Evolutionary conservation across 768 basidiomycete species (phyloP), one percentile per base, ranked within the genome.

Genomic region (Udeniomyces megalosporus): DNA sequence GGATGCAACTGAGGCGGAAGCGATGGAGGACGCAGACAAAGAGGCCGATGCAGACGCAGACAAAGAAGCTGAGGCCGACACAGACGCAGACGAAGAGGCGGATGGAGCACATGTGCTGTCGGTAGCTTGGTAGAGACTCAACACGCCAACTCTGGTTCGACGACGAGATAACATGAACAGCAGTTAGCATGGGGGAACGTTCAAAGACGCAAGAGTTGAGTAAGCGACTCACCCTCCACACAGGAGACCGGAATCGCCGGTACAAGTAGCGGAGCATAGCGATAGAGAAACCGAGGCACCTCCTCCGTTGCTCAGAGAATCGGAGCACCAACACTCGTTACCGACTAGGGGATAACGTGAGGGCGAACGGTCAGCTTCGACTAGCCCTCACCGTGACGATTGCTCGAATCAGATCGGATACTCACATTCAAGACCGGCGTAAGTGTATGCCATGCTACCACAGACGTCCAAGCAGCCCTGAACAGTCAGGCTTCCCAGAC

Each of bases 401-500:
- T 10, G 31, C n/a, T 26, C 48, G 28, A 47, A 48, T 47, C 26
- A 10, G 6, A 3, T 20, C 3, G 29, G 2, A 63, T n/a, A n/a
- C 62, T 38, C 57, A 63, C 62, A 57, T 56, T 63, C 56, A 2
- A 58, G 8, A n/a, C 56, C 62, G 6, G 42, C 62, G 56, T 63
- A 63, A 14, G 35, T 22, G 42, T 63, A 63, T 14, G 49, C 62
- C 62, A 63, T 63, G 15, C 22, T 42, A 2, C 56, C 55, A 42
- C 62, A 63, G 42, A 54, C 56, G 24, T 57, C 49, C 24, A 63
- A 56, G 26, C 62, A 58, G 22, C 32, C 34, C 29, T 50, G 32
- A 22, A 63, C 29, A 8, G 62, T 63, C 10, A 63, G 56, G 44
- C 48, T 58, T 3, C 22, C 38, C 15, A 63, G 14, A 11, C 54